A percentile compares a stretch with the other conserved stretches of the same genome.
These are phyloP conservation scores for Conticribra guillardii DNA, from an alignment of 108 stramenopile genomes.

Conservation along the genomic window DNA sequence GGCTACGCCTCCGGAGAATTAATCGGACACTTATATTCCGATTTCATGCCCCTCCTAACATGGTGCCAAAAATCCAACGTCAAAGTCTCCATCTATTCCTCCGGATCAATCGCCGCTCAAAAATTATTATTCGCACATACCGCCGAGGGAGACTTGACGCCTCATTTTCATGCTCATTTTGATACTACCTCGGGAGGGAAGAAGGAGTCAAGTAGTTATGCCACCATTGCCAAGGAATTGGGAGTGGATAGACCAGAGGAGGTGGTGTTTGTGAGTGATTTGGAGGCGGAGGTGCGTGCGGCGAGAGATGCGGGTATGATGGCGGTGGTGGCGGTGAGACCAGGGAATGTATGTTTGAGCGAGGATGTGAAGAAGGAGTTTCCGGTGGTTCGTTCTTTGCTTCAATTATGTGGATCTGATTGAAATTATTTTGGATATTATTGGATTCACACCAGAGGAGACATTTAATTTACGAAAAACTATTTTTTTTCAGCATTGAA, in stretches of 20 bases:
- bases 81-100: constrained; percentile 86
- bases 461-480: too few species aligned
- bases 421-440: too few species aligned
- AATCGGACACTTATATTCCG: constrained; percentile 81
- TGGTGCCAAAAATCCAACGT: constrained; percentile 66
- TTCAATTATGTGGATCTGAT: constrained; percentile 77
- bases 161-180: constrained; percentile 78
- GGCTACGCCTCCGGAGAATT: constrained; percentile 79
- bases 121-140: constrained; percentile 85
- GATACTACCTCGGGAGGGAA: constrained; percentile 91
- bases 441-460: too few species aligned
- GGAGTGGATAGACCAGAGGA: constrained; percentile 63
- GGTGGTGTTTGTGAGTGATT: constrained; percentile 89
- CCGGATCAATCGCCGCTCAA: constrained; percentile 87
- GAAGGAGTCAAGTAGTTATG: constrained; percentile 68
- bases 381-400: constrained; percentile 65
- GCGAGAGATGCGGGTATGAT: constrained; percentile 82
- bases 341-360: constrained; percentile 86
- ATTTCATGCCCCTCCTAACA: constrained; percentile 73
- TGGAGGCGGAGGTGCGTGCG: constrained; percentile 80
- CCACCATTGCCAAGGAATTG: constrained; percentile 69
- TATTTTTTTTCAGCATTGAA: too few species aligned
- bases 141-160: constrained; percentile 72
- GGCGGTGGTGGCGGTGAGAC: constrained; percentile 76
- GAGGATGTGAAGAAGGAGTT: constrained; percentile 39